Base-by-base conservation (phyloP, 106 monocot species). In the Dendrobium catenatum region DNA sequence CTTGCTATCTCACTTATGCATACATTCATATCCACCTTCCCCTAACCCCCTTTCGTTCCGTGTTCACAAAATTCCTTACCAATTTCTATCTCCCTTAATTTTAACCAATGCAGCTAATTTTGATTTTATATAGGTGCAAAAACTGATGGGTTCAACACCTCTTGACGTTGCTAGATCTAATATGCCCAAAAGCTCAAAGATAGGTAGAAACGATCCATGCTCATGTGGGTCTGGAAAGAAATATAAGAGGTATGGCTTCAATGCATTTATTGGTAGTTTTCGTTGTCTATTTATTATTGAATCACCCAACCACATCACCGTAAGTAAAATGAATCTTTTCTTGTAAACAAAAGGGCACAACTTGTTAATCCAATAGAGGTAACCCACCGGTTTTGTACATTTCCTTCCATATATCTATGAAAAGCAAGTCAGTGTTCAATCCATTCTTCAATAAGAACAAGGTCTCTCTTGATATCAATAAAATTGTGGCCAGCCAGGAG, bases 191-290 rank as follows among this genome's bases (percentile, higher is more conserved):
- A 89, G 86, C 70, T 87, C 87, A 48, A 85, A 91, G 81, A 86
- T 90, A 79, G 89, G 95, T 84, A 87, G 91, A 73, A 99, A 99
- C 78, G 84, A 93, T 73, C 83, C 82, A 26, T 99, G 99, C 76
- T 90, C 99, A 13, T 99, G 99, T 48, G 91, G 95, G n/a, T 99
- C 99, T 47, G 85, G 83, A 55, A 95, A 93, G 88, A 89, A 85
- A 85, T 99, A 93, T 82, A 99, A 99, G 88, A 93, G 92, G 99
- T 95, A 24, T 79, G 48, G 3, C 16, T 83, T 33, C 43, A 44
- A 51, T 49, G 40, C 42, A 74, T 74, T 74, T 43, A 74, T 74
- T 18, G 19, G 31, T 31, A 58, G 3, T 68, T 68, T 33, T 70
- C 15, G 2, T 70, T 70, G 16, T 37, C 37, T 15, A 37, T 24